Evolutionary conservation across 2,329 filamentous ascomycete species (phyloP).

Genomic region (Penicillium hordei): DNA sequence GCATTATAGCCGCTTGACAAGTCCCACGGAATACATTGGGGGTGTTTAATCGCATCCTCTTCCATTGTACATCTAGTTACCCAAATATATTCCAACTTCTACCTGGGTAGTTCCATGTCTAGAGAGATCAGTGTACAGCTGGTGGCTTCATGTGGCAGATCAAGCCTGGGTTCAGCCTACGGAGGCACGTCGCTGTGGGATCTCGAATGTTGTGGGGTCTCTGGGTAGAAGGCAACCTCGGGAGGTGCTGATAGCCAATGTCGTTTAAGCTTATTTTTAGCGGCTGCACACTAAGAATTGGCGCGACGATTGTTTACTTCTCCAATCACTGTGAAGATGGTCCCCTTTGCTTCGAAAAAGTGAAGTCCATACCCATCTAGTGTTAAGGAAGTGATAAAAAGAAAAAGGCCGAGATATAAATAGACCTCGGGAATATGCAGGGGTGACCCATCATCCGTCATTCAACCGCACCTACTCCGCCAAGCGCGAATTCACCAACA

Average conservation of each 20-base stretch:
- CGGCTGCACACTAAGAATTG: neutral
- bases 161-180: neutral
- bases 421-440: slow-evolving; percentile 2
- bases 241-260: neutral
- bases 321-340: neutral
- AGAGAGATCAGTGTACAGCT: neutral
- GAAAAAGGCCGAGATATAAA: neutral
- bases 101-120: neutral
- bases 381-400: neutral
- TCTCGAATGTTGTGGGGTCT: neutral
- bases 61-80: neutral
- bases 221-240: neutral
- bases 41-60: neutral
- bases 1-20: neutral
- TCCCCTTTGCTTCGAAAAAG: too few relatives aligned
- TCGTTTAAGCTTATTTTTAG: slow-evolving; percentile 3
- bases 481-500: neutral
- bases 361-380: neutral
- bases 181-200: neutral
- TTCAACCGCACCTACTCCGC: neutral
- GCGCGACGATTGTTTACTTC: neutral
- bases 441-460: neutral
- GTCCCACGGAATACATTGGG: neutral
- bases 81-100: neutral
- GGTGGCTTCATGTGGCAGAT: neutral